Conservation (phyloP, 768 basidiomycete genomes). For the Grammothele lineata region DNA sequence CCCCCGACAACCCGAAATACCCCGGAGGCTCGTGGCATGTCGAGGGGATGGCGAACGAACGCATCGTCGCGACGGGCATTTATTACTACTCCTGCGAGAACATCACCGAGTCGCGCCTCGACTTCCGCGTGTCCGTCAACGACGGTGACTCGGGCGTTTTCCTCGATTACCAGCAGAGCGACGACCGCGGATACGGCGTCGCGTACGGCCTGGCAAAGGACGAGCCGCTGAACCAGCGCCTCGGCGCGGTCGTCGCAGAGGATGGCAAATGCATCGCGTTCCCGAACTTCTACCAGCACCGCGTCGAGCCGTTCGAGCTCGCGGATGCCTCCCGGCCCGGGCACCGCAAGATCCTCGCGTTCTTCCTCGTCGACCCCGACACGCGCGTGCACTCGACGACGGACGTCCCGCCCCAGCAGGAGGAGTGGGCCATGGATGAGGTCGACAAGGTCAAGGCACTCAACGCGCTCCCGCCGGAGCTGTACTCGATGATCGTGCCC, state of each 20-base stretch:
- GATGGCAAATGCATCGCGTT: constrained; percentile 29
- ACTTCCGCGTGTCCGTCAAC: constrained; percentile 27
- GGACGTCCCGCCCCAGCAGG: constrained; percentile 29
- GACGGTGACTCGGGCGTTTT: background rate
- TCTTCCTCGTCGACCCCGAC: constrained; percentile 35
- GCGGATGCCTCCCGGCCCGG: constrained; percentile 29
- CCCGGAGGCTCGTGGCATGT: constrained; percentile 31
- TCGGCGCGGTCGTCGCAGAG: constrained; percentile 27
- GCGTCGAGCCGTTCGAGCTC: constrained; percentile 32
- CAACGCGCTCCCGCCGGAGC: constrained; percentile 13
- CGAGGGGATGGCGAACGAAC: constrained; percentile 26
- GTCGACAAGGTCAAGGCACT: background rate
- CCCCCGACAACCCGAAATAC: background rate
- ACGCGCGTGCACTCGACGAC: constrained; percentile 26
- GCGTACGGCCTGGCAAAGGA: constrained; percentile 3
- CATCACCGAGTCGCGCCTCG: constrained; percentile 27
- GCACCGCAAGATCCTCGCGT: constrained; percentile 33
- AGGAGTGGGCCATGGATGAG: constrained; percentile 18
- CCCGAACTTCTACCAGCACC: constrained; percentile 35
- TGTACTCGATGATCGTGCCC: constrained; percentile 13
- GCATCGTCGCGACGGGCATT: constrained; percentile 7
- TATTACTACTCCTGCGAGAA: constrained; percentile 29
- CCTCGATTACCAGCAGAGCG: constrained; percentile 1
- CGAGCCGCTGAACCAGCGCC: constrained; percentile 15
- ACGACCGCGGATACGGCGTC: background rate